phyloP scores from a whole-genome alignment of 164 flowering plant genomes.

The Tinospora cordifolia region DNA sequence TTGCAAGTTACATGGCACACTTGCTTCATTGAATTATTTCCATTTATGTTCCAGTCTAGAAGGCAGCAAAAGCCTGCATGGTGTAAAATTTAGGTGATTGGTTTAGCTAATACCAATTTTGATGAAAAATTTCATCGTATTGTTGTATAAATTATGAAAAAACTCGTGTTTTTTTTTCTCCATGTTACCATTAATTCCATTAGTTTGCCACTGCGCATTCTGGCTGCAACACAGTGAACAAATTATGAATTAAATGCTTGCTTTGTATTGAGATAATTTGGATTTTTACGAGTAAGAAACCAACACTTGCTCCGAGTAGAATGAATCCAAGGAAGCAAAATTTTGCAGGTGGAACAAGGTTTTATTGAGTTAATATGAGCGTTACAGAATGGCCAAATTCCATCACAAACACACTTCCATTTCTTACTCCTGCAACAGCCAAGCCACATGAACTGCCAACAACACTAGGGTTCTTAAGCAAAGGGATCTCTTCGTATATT shows the following conservation, averaged over 20 bases:
- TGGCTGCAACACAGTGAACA: neutral
- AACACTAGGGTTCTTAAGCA: too few relatives aligned
- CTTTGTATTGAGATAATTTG: neutral
- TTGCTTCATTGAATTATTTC: neutral
- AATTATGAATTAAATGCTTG: neutral
- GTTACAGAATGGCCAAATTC: too few relatives aligned
- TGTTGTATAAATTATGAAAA: slow-evolving; percentile 1
- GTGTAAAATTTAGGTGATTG: neutral
- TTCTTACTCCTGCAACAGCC: too few relatives aligned
- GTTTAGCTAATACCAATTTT: neutral
- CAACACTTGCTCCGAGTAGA: too few relatives aligned
- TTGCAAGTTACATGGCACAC: neutral
- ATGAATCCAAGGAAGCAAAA: too few relatives aligned
- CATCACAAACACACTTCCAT: too few relatives aligned
- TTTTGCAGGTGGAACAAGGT: too few relatives aligned
- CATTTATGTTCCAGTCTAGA: neutral
- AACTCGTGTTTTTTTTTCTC: neutral
- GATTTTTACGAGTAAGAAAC: too few relatives aligned
- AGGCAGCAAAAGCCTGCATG: neutral
- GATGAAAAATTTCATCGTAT: neutral
- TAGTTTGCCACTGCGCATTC: neutral
- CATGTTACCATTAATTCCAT: neutral
- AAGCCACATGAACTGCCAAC: too few relatives aligned
- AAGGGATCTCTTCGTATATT: too few relatives aligned
- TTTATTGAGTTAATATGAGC: too few relatives aligned